Evolutionary conservation across 129 eudicot species (phyloP), one percentile per base, ranked within the genome.

Genomic region (Centella asiatica): DNA sequence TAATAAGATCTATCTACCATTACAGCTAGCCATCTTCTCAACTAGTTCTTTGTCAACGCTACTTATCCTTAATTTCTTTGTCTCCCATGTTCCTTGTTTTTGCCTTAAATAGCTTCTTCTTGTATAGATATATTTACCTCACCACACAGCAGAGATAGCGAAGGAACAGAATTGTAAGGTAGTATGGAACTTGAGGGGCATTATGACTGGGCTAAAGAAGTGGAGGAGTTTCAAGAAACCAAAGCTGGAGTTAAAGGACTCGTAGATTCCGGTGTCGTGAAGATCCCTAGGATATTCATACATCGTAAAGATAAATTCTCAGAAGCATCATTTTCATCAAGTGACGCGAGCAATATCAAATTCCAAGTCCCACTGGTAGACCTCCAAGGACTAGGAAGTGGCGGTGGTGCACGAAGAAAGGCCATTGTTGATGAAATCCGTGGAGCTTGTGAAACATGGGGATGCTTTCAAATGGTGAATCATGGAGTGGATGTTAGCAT

Each of bases 161-260:
- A 56, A 40, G 63, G 14, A 34, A 12, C 24, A 46, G 24, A 46
- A 46, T 22, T 58, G 29, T 34, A 4, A 34, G 28, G 44, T 32
- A 19, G 2, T 58, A 58, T 58, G 63, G 63, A 34, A 58, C 29
- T 58, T 34, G 63, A 57, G 63, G 63, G 28, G 2, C 46, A 31
- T 34, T 24, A 57, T 57, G 63, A 57, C 20, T 58, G 63, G 63
- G 63, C 63, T 34, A 34, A 34, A 58, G 63, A 58, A 58, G 63
- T 58, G 63, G 34, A 58, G 45, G 63, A 18, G 0, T 58, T 58
- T 13, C 45, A 58, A 40, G 63, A 34, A 64, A 31, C 63, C n/a
- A 58, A 34, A 34, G 63, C 63, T 22, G 63, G 63, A 4, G 63
- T 58, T 14, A 58, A 58, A 58, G 63, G 63, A 10, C 63, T 58